Evolutionary conservation across 83 land plant genomes (phyloP).

Genomic region (Picea abies): DNA sequence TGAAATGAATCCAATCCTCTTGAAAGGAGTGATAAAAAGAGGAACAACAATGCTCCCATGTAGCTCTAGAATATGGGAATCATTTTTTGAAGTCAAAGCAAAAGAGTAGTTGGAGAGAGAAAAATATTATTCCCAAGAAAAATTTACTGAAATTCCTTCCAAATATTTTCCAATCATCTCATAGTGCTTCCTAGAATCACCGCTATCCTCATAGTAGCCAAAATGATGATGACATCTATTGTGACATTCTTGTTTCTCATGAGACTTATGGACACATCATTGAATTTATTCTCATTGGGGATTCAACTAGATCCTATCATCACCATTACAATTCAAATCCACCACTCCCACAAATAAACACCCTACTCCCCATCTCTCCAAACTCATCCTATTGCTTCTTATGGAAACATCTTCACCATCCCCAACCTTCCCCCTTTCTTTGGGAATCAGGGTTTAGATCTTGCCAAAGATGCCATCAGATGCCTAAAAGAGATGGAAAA

Average conservation of each 20-base stretch:
- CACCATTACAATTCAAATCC: conserved; percentile 53
- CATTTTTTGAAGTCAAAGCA: too few relatives aligned
- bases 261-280: conserved; percentile 26
- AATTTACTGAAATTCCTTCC: too few relatives aligned
- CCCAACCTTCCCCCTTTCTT: conserved; percentile 15
- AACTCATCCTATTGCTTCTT: conserved; percentile 1
- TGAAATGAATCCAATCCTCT: too few relatives aligned
- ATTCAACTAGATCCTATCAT: conserved; percentile 32
- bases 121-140: too few relatives aligned
- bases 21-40: too few relatives aligned
- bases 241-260: conserved; percentile 22
- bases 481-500: conserved; percentile 12
- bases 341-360: conserved; percentile 58
- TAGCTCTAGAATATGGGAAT: too few relatives aligned
- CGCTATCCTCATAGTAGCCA: too few relatives aligned
- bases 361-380: background rate
- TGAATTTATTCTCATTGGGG: conserved; percentile 23
- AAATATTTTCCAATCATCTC: too few relatives aligned
- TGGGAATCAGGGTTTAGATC: conserved; percentile 41
- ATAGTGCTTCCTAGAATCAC: too few relatives aligned
- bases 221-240: too few relatives aligned
- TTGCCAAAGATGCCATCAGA: background rate
- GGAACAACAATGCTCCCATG: too few relatives aligned
- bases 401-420: conserved; percentile 31
- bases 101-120: too few relatives aligned